A percentile compares a stretch with the other conserved stretches of the same genome.
Conservation (phyloP, 352 stramenopile genomes). For the Phytophthora niederhauseri region DNA sequence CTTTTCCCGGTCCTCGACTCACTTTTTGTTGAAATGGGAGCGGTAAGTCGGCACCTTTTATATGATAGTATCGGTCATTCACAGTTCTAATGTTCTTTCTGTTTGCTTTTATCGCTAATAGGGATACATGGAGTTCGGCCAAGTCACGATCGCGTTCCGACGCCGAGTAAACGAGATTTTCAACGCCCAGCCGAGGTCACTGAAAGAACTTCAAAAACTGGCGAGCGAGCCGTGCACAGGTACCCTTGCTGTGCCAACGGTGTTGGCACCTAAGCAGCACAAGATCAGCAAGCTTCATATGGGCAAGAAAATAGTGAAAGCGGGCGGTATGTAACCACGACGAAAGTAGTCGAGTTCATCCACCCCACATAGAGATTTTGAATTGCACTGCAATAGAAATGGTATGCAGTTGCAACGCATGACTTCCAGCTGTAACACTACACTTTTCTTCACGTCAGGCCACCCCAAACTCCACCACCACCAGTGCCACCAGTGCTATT, state of each 20-base stretch:
- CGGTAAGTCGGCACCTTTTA: slow-evolving; percentile 41
- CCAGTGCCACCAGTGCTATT: slow-evolving; percentile 11
- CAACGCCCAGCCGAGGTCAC: slow-evolving; percentile 57
- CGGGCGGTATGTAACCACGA: slow-evolving; percentile 33
- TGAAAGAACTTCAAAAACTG: slow-evolving; percentile 67
- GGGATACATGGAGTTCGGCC: slow-evolving; percentile 92
- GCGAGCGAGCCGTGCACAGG: slow-evolving; percentile 73
- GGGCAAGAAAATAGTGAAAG: slow-evolving; percentile 39
- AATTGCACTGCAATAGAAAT: slow-evolving; percentile 42
- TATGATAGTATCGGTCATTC: slow-evolving; percentile 1
- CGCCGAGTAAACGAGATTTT: slow-evolving; percentile 77
- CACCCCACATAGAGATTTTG: slow-evolving; percentile 45
- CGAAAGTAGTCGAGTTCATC: slow-evolving; percentile 32
- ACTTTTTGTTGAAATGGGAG: slow-evolving; percentile 89
- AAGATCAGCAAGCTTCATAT: slow-evolving; percentile 48
- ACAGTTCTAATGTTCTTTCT: slow-evolving; percentile 11
- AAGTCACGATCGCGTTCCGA: slow-evolving; percentile 76
- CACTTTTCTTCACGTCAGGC: slow-evolving; percentile 12
- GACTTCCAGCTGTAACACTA: slow-evolving; percentile 11
- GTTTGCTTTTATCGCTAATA: slow-evolving; percentile 30
- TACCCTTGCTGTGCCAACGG: slow-evolving; percentile 50
- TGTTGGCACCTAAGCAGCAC: slow-evolving; percentile 34
- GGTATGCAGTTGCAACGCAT: slow-evolving; percentile 26
- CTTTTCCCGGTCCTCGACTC: slow-evolving; percentile 80
- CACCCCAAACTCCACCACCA: slow-evolving; percentile 12